Conservation (phyloP, 164 flowering plant species). For the Piper betle region DNA sequence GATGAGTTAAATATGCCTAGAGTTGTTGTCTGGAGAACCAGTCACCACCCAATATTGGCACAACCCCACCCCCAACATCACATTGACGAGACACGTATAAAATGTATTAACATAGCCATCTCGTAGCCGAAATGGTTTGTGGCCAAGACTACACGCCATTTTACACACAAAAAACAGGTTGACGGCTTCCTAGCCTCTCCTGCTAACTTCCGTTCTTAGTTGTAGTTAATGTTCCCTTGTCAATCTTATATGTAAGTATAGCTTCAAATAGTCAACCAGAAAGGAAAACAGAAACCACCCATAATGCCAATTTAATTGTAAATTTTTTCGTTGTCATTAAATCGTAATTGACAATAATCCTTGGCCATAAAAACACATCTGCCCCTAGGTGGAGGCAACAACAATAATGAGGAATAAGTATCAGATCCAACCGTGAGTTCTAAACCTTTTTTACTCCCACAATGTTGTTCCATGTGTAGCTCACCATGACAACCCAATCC, state of each 20-base stretch:
- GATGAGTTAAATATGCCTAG: background rate
- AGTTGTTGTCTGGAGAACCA: background rate
- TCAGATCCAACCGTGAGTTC: background rate
- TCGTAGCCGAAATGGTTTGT: background rate
- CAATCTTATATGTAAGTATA: too few species aligned
- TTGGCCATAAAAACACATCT: background rate
- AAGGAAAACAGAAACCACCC: too few species aligned
- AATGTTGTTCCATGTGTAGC: background rate
- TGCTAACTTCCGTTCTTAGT: background rate
- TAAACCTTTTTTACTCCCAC: background rate
- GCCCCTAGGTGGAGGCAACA: background rate
- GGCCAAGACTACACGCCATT: background rate
- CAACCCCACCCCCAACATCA: background rate
- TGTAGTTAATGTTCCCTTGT: too few species aligned
- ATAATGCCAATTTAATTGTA: too few species aligned
- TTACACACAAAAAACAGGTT: too few species aligned
- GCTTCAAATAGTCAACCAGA: background rate
- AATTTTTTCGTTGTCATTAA: too few species aligned
- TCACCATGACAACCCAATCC: conserved; percentile 15
- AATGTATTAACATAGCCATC: background rate
- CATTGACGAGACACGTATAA: background rate
- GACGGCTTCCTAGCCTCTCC: background rate
- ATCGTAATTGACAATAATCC: background rate
- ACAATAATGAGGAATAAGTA: background rate
- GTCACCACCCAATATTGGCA: background rate